These are phyloP conservation scores for Paradendryphiella salina DNA, from an alignment of 2,329 filamentous ascomycete genomes.

Conservation along the genomic window DNA sequence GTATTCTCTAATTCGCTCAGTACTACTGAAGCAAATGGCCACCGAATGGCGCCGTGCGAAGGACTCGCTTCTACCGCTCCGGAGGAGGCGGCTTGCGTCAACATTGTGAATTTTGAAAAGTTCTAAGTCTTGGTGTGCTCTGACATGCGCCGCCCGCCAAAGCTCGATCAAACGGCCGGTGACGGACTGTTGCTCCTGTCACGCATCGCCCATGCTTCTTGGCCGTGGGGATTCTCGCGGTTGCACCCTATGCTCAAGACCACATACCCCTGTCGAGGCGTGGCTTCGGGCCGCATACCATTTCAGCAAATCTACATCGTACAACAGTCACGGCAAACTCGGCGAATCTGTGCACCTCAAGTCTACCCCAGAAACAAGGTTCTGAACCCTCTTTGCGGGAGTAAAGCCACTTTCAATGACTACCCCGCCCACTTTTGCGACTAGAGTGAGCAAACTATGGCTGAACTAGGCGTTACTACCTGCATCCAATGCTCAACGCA, in stretches of 20 bases:
- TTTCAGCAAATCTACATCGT: background rate
- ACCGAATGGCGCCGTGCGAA: background rate
- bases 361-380: background rate
- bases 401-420: background rate
- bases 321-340: background rate
- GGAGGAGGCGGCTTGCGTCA: too few species aligned
- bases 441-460: background rate
- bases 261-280: background rate
- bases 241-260: background rate
- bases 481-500: background rate
- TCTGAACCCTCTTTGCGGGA: background rate
- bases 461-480: background rate
- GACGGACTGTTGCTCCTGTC: background rate
- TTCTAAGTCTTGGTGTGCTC: background rate
- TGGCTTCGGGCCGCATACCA: background rate
- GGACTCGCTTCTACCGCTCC: too few species aligned
- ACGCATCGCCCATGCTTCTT: background rate
- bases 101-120: background rate
- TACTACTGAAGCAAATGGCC: background rate
- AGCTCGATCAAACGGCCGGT: conserved; percentile 5
- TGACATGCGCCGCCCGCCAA: conserved; percentile 5
- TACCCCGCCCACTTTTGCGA: background rate
- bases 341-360: background rate
- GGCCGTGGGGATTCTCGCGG: background rate
- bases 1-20: background rate